phyloP scores from a whole-genome alignment of 2,329 filamentous ascomycete species.

The Penicillium sp. region DNA sequence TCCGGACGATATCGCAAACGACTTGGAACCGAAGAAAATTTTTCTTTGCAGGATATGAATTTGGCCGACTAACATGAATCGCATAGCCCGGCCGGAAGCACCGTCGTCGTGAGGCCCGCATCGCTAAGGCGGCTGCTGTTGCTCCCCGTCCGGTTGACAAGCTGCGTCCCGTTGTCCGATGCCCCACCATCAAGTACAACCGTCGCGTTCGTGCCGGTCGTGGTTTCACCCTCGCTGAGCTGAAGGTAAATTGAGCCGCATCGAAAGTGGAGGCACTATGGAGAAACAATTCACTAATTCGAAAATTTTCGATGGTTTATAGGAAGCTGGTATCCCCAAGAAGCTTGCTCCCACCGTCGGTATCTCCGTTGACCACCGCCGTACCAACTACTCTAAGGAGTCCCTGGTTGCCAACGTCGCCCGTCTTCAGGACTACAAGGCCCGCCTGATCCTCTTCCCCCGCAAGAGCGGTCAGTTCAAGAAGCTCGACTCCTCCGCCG shows the following conservation, averaged over 20 bases:
- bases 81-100: conserved; percentile 93
- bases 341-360: conserved; percentile 93
- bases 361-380: conserved; percentile 93
- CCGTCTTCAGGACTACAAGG: conserved; percentile 96
- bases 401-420: conserved; percentile 90
- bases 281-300: conserved; percentile 6
- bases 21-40: conserved; percentile 14
- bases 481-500: conserved; percentile 83
- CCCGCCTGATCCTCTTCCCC: conserved; percentile 95
- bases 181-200: conserved; percentile 99
- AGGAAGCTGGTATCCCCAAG: conserved; percentile 95
- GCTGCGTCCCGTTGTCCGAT: conserved; percentile 92
- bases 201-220: conserved; percentile 92
- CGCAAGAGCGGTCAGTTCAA: conserved; percentile 91
- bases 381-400: conserved; percentile 96
- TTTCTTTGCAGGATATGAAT: conserved; percentile 11
- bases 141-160: conserved; percentile 97
- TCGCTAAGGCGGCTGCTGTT: conserved; percentile 90
- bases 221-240: conserved; percentile 95
- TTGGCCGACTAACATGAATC: conserved; percentile 32
- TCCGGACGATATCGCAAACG: conserved; percentile 16
- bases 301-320: conserved; percentile 21
- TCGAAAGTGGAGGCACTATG: not conserved
- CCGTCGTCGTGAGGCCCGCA: conserved; percentile 84
- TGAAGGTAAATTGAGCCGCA: conserved; percentile 70